Evolutionary conservation across 1,284 basidiomycete species (phyloP), one percentile per base, ranked within the genome.

Genomic region (Puccinia hordei): DNA sequence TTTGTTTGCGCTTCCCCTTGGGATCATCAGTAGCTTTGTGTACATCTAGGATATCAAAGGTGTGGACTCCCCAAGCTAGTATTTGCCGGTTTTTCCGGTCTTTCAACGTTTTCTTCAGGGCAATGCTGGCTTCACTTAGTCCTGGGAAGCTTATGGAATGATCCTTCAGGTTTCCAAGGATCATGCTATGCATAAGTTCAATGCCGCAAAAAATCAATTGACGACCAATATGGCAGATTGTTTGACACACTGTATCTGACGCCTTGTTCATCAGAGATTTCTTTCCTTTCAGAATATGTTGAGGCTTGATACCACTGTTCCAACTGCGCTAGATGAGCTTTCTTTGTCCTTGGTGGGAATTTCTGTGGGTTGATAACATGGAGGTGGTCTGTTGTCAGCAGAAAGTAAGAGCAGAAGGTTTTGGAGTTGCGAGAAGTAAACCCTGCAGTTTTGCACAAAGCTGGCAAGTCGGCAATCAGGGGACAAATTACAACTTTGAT

Each of bases 391-490:
- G 24, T 5, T 46, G 51, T 59, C 17, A 79, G 15, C 19, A 49
- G 30, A 59, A 66, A 79, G 27, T 57, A 57, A 27, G 65, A 57
- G 30, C 65, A 79, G 41, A 72, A 72, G 22, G 22, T 44, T 1
- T 35, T 57, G 27, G 65, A 33, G 12, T 17, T 41, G 35, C 72
- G 76, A 24, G 66, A 10, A 10, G 65, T 44, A 51, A 79, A 79
- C 22, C 76, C 76, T 1, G 76, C 51, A n/a, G 68, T 33, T 57
- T 79, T 79, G 65, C 66, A 30, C 38, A 79, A 44, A 5, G 51
- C 76, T 19, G 66, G 76, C 30, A 79, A 33, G 53, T 79, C 51
- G 1, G 76, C 76, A 65, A 79, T 79, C 35, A 79, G 66, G 55
- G 76, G 66, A 51, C 49, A 79, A 30, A 79, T 27, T 2, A 61